Evolutionary conservation across 768 basidiomycete species (phyloP), one percentile per base, ranked within the genome.

Genomic region (Suillus subaureus): DNA sequence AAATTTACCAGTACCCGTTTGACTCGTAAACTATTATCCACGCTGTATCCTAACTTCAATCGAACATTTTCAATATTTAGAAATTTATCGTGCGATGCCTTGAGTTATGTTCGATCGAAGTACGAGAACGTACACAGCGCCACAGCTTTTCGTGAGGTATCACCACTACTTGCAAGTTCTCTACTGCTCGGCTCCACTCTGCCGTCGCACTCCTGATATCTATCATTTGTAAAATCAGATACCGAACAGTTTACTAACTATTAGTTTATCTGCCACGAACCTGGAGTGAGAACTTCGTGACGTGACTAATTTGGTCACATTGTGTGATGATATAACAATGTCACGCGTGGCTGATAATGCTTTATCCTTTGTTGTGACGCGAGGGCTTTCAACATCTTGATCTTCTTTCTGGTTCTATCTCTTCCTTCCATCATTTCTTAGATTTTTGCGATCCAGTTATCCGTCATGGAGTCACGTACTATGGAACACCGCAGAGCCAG

Each of bases 401-500:
- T 51, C 63, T 66, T 65, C 61, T 40, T 47, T 67, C 49, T 35
- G 52, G 61, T 62, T 62, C 56, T 54, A 51, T 60, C 63, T 60
- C 62, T 64, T 54, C 58, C 67, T 68, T 67, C 64, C 23, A 47
- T 40, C 61, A 67, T 42, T 62, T 39, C 35, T 65, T 43, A 33
- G 42, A 43, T 57, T 64, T 51, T 56, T 28, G 58, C 65, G 64
- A 67, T 67, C 56, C 23, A 63, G 42, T 61, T 28, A 68, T 60
- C 69, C 64, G 71, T 67, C 73, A 83, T 83, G 79, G 87, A 89
- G 72, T 87, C 87, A 70, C 89, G 89, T 75, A 89, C 88, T 35
- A 86, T 85, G 83, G 88, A 91, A 77, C 85, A 87, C 72, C 90
- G 91, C 78, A 87, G 86, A 79, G 88, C 88, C 65, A 88, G 91